Conservation (phyloP, 495 filamentous ascomycete species). For the Opeltia flavorubescens region DNA sequence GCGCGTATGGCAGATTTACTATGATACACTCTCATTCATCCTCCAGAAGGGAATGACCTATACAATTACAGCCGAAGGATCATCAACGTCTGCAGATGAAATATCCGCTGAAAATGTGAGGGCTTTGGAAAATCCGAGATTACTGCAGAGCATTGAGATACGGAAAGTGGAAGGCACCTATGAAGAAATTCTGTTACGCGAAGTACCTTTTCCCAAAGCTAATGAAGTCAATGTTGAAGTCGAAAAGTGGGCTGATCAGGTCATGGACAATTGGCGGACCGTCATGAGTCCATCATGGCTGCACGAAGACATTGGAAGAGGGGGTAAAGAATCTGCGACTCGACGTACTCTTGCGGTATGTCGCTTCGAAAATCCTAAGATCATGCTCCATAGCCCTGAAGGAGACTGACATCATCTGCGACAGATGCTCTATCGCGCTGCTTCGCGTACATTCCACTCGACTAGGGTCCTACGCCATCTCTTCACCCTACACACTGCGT, state of each 20-base stretch:
- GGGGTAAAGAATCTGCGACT: conserved; percentile 57
- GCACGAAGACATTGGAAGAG: conserved; percentile 63
- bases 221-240: conserved; percentile 58
- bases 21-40: conserved; percentile 52
- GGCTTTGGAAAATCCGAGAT: conserved; percentile 24
- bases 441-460: conserved; percentile 88
- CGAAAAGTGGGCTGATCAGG: conserved; percentile 65
- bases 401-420: too few relatives aligned
- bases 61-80: neutral
- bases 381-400: too few relatives aligned
- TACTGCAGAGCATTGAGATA: conserved; percentile 56
- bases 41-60: conserved; percentile 26
- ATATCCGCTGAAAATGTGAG: neutral
- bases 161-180: conserved; percentile 60
- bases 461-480: conserved; percentile 73
- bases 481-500: conserved; percentile 70
- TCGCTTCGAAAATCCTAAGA: conserved; percentile 10
- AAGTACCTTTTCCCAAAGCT: conserved; percentile 72
- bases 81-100: neutral
- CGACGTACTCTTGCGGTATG: conserved; percentile 58
- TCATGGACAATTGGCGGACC: conserved; percentile 73
- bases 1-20: conserved; percentile 69
- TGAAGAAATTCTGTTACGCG: conserved; percentile 55
- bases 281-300: conserved; percentile 60
- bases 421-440: conserved; percentile 35